These are phyloP conservation scores for Dictyostelium purpureum DNA, from an alignment of 78 protist genomes.

Conservation along the genomic window DNA sequence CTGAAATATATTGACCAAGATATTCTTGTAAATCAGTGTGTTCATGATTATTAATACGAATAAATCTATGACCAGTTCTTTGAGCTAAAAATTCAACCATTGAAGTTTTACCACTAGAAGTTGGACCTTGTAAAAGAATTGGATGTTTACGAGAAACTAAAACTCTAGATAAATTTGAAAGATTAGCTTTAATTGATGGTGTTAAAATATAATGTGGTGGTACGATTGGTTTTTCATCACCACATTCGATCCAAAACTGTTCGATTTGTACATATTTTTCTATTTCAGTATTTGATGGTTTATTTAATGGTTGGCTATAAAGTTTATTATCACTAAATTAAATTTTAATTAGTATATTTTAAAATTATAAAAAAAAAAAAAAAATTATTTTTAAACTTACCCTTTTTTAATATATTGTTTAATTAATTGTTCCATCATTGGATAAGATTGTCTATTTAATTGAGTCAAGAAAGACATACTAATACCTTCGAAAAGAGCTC, in stretches of 20 bases:
- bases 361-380: not conserved
- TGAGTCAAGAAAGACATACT: constrained; percentile 91
- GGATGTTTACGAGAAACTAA: constrained; percentile 86
- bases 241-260: constrained; percentile 90
- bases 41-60: constrained; percentile 99
- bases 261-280: constrained; percentile 77
- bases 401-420: constrained; percentile 37
- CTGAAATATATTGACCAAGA: constrained; percentile 96
- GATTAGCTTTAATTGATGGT: constrained; percentile 66
- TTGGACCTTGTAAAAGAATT: constrained; percentile 96
- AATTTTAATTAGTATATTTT: not conserved
- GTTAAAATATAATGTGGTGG: constrained; percentile 81
- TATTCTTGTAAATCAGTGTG: constrained; percentile 99
- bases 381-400: not conserved
- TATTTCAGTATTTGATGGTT: constrained; percentile 29
- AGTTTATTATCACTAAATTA: constrained; percentile 14
- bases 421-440: constrained; percentile 54
- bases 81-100: constrained; percentile 97
- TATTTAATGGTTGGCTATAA: constrained; percentile 61
- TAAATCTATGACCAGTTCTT: constrained; percentile 91
- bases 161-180: constrained; percentile 89
- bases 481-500: constrained; percentile 94
- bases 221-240: constrained; percentile 21
- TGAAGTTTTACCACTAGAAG: constrained; percentile 95
- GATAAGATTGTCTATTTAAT: constrained; percentile 52